Conservation (phyloP, 2,329 filamentous ascomycete genomes). For the Calonectria henricotiae region DNA sequence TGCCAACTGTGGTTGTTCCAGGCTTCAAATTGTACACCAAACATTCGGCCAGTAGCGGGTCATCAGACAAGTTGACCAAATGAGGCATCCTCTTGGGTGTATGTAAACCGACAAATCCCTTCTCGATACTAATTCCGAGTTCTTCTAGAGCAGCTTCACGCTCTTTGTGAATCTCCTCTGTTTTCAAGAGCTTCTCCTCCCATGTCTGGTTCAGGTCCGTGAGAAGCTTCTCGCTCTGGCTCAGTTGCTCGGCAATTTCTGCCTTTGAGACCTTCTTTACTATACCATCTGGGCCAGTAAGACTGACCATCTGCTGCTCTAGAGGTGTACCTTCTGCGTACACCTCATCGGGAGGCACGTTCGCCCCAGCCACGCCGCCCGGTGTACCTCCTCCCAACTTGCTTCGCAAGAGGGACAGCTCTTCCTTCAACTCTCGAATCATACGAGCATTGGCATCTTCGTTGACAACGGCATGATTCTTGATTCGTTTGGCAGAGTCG, state of each 20-base stretch:
- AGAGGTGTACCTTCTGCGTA: constrained; percentile 94
- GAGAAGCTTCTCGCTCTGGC: constrained; percentile 96
- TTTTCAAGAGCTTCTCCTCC: constrained; percentile 96
- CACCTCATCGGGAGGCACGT: constrained; percentile 80
- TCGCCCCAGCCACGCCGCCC: constrained; percentile 65
- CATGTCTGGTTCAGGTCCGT: constrained; percentile 98
- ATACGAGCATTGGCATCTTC: constrained; percentile 99
- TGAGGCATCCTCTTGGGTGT: constrained; percentile 99
- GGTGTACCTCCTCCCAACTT: constrained; percentile 79
- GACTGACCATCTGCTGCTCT: constrained; percentile 96
- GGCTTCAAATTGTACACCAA: constrained; percentile 98
- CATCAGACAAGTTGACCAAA: constrained; percentile 96
- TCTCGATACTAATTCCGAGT: constrained; percentile 98
- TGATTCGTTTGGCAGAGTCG: constrained; percentile 98
- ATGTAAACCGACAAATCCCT: constrained; percentile 94
- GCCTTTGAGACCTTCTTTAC: constrained; percentile 98
- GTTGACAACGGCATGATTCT: constrained; percentile 99
- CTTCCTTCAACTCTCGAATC: constrained; percentile 98
- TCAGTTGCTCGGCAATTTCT: constrained; percentile 96
- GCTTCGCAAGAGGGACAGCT: constrained; percentile 86
- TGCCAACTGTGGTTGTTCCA: constrained; percentile 93
- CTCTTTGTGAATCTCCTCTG: constrained; percentile 97
- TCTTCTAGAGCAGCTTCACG: constrained; percentile 95
- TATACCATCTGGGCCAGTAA: constrained; percentile 86
- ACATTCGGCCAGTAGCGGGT: constrained; percentile 94